Evolutionary conservation across 1,284 basidiomycete species (phyloP), one percentile per base, ranked within the genome.

Genomic region (Cutaneotrichosporon arboriforme): DNA sequence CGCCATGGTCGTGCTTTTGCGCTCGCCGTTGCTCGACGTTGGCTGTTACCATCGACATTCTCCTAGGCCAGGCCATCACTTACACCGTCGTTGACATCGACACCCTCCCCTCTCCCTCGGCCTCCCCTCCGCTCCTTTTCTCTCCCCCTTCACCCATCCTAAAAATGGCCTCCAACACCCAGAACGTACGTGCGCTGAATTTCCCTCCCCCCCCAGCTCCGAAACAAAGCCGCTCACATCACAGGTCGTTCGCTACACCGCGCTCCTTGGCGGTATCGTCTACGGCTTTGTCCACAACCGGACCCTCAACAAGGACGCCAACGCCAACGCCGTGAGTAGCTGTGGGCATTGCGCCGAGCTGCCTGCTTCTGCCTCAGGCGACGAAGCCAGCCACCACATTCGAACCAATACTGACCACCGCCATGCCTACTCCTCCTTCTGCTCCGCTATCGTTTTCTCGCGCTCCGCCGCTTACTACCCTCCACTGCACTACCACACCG

Each of bases 221-320:
- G n/a, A n/a, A n/a, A n/a, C n/a, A n/a, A n/a, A n/a, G n/a, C n/a
- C n/a, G n/a, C n/a, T 18, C 39, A 20, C n/a, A 51, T 40, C 15
- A n/a, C 66, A 98, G 94, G 93, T 97, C 73, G 88, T 88, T 69
- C 90, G 94, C 68, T 98, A 97, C 78, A 86, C 91, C 36, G 92
- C 94, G 49, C 84, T 98, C 63, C 78, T 87, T 60, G 81, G 83
- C 52, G 94, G 94, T 72, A 83, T 97, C 66, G 78, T 86, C 73
- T 98, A 97, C 76, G 94, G 96, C 68, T 86, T 96, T 74, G 81
- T 85, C 66, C 94, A 97, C 80, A 86, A 87, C 72, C 83, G 87
- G 69, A 88, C 92, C 71, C 79, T 98, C 64, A 91, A 96, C 78
- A 83, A 84, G 63, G 80, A 83, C 62, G 83, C 88, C 72, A 84